Evolutionary conservation across 2,329 filamentous ascomycete species (phyloP).

Genomic region (Penicillium sp.): DNA sequence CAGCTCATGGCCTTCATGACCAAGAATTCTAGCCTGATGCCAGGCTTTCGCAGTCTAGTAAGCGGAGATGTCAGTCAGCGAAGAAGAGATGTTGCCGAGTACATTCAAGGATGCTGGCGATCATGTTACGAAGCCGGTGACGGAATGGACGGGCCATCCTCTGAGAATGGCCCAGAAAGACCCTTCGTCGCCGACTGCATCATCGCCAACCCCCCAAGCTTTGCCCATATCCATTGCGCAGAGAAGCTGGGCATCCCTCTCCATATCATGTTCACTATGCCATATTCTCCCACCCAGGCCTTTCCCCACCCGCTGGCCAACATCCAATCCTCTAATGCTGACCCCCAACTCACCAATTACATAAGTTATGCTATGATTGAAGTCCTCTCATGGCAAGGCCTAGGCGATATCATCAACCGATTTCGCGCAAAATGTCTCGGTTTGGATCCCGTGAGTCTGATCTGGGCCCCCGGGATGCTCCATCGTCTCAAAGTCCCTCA

Average conservation of each 20-base stretch:
- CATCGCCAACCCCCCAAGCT: constrained; percentile 53
- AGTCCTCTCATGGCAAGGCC: constrained; percentile 7
- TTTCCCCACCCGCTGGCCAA: constrained; percentile 52
- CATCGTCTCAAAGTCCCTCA: constrained; percentile 5
- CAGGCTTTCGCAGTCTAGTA: constrained; percentile 8
- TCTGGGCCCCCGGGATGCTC: neutral
- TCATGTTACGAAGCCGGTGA: constrained; percentile 11
- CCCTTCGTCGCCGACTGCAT: constrained; percentile 54
- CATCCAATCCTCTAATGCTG: constrained; percentile 33
- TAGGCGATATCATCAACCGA: constrained; percentile 46
- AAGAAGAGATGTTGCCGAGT: constrained; percentile 5
- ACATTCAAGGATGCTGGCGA: constrained; percentile 8
- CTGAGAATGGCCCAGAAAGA: constrained; percentile 31
- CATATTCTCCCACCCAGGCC: constrained; percentile 31
- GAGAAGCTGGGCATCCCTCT: constrained; percentile 48
- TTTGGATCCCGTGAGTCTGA: constrained; percentile 33
- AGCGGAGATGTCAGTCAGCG: constrained; percentile 2
- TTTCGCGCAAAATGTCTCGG: constrained; percentile 37
- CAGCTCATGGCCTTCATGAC: constrained; percentile 52
- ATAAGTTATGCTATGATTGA: constrained; percentile 4
- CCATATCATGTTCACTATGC: constrained; percentile 54
- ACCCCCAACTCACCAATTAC: constrained; percentile 18
- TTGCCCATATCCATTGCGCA: constrained; percentile 52
- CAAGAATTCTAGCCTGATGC: constrained; percentile 45
- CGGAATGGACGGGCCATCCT: neutral